A percentile compares a stretch with the other conserved stretches of the same genome.
Evolutionary conservation across 2,329 filamentous ascomycete species (phyloP).

Genomic region (Cordyceps farinosa): DNA sequence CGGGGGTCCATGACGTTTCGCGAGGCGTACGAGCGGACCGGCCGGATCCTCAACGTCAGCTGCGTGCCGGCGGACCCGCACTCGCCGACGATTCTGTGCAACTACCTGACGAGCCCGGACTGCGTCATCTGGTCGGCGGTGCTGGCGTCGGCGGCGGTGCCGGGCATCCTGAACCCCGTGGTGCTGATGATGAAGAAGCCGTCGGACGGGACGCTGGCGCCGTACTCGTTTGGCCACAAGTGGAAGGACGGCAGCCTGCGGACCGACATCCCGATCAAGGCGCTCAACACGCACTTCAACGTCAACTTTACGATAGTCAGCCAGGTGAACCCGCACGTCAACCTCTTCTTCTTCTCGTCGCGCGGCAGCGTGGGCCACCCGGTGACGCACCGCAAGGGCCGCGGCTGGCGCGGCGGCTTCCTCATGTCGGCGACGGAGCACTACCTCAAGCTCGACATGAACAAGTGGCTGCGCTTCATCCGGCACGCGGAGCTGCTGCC

Average conservation of each 20-base stretch:
- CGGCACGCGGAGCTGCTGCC: constrained; percentile 89
- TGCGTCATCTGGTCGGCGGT: constrained; percentile 99
- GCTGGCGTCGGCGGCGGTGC: constrained; percentile 89
- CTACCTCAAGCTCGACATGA: constrained; percentile 92
- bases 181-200: constrained; percentile 86
- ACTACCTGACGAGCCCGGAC: constrained; percentile 91
- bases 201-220: constrained; percentile 69
- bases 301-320: constrained; percentile 92
- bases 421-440: constrained; percentile 89
- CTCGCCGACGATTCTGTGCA: constrained; percentile 85
- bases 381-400: constrained; percentile 87
- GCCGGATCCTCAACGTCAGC: constrained; percentile 90
- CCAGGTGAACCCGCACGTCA: constrained; percentile 95
- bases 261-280: constrained; percentile 92
- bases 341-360: constrained; percentile 97
- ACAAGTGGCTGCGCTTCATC: constrained; percentile 95
- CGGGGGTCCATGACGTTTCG: constrained; percentile 88
- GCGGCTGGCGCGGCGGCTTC: constrained; percentile 94
- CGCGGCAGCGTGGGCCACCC: constrained; percentile 87
- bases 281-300: constrained; percentile 94
- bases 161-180: constrained; percentile 91
- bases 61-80: constrained; percentile 96
- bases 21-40: constrained; percentile 91
- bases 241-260: constrained; percentile 97
- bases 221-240: constrained; percentile 96